These are phyloP conservation scores for Nematodospora valgi DNA, from an alignment of 805 yeast genomes.

Conservation along the genomic window DNA sequence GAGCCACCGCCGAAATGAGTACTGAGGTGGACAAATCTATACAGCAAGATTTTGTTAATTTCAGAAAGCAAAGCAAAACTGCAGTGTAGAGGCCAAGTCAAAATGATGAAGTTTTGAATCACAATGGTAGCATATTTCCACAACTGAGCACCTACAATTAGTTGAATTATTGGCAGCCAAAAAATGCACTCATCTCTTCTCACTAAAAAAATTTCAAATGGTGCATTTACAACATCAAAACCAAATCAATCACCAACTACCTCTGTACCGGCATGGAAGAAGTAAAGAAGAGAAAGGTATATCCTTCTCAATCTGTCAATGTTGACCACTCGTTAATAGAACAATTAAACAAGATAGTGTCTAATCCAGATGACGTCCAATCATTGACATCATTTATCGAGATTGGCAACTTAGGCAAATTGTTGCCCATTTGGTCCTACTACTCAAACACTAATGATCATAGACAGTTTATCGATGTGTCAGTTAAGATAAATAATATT, in stretches of 20 bases:
- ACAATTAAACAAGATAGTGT: conserved; percentile 7
- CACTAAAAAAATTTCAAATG: no score
- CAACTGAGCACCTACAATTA: no score
- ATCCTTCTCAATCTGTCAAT: conserved; percentile 10
- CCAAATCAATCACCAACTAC: background rate
- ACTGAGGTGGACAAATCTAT: no score
- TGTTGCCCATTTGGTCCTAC: conserved; percentile 42
- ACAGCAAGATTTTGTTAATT: no score
- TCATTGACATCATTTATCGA: conserved; percentile 26
- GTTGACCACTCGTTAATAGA: conserved; percentile 13
- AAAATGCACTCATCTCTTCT: background rate
- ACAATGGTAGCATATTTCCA: no score
- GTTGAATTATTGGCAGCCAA: background rate
- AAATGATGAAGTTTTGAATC: background rate
- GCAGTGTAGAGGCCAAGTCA: no score
- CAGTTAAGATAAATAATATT: conserved; percentile 30
- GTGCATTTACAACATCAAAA: background rate
- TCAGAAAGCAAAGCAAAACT: no score
- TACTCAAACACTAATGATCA: conserved; percentile 51
- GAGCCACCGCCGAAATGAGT: no score
- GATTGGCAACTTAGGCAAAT: conserved; percentile 22
- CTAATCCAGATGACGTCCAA: background rate
- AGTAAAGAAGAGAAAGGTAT: conserved; percentile 8
- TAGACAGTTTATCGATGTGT: conserved; percentile 42
- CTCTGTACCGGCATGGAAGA: conserved; percentile 10